These are phyloP conservation scores for Suillus ampliporus DNA, from an alignment of 768 basidiomycete genomes.

Conservation along the genomic window DNA sequence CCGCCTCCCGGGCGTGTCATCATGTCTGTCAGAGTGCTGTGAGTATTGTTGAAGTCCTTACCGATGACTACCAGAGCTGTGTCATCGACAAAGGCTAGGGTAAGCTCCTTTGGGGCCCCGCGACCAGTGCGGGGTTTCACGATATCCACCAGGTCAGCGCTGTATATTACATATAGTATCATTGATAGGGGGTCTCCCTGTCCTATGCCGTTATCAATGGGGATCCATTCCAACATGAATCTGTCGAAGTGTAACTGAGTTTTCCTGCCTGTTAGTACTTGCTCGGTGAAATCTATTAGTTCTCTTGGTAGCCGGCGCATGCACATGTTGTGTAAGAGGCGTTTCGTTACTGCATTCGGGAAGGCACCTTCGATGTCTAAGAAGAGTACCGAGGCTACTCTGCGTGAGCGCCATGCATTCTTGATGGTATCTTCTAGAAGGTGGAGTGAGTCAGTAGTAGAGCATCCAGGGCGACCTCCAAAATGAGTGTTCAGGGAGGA, in stretches of 20 bases:
- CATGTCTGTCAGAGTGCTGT: slow-evolving; percentile 30
- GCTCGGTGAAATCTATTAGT: slow-evolving; percentile 11
- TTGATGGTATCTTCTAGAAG: slow-evolving; percentile 41
- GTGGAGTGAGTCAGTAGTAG: slow-evolving; percentile 39
- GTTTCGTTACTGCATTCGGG: slow-evolving; percentile 40
- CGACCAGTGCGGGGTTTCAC: slow-evolving; percentile 23
- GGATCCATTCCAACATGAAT: slow-evolving; percentile 15
- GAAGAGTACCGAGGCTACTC: slow-evolving; percentile 44
- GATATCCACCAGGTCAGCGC: slow-evolving; percentile 18
- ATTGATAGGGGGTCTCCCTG: slow-evolving; percentile 38
- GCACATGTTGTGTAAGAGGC: slow-evolving; percentile 38
- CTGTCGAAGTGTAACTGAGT: slow-evolving; percentile 26
- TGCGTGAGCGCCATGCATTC: slow-evolving; percentile 38
- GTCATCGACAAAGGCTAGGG: slow-evolving; percentile 38
- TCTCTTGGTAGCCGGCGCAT: slow-evolving; percentile 32
- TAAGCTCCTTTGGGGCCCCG: slow-evolving; percentile 16
- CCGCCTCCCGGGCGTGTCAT: slow-evolving; percentile 25
- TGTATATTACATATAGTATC: slow-evolving; percentile 35
- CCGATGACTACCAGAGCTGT: slow-evolving; percentile 27
- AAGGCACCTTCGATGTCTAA: slow-evolving; percentile 51
- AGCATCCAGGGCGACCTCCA: slow-evolving; percentile 27
- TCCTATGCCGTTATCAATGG: slow-evolving; percentile 25
- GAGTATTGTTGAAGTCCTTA: slow-evolving; percentile 18
- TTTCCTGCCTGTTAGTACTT: slow-evolving; percentile 14
- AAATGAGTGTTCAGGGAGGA: slow-evolving; percentile 45